Percentiles rank a stretch among this genome's conserved stretches.
Evolutionary conservation across 371 early-diverging fungal species (phyloP).

Genomic region (Apophysomyces variabilis): DNA sequence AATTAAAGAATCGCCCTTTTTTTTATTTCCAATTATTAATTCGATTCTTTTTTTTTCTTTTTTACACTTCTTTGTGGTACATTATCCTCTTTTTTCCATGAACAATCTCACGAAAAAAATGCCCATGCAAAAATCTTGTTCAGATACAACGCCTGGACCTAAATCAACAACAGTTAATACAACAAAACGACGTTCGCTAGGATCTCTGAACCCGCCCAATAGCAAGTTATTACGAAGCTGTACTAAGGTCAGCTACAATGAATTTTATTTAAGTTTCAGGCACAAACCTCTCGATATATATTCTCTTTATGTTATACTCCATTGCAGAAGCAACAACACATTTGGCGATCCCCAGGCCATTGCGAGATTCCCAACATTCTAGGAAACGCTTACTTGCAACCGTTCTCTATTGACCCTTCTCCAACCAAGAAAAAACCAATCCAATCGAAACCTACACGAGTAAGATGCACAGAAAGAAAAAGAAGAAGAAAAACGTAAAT

Average conservation of each 20-base stretch:
- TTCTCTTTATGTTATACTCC: not conserved
- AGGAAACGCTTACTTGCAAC: constrained; percentile 45
- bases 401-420: constrained; percentile 11
- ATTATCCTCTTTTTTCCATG: not conserved
- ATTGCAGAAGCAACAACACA: constrained; percentile 8
- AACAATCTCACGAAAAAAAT: constrained; percentile 12
- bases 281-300: not conserved
- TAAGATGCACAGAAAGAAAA: constrained; percentile 7
- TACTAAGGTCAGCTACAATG: not conserved
- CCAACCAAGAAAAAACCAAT: constrained; percentile 11
- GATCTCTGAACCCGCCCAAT: constrained; percentile 22
- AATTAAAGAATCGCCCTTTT: constrained; percentile 7
- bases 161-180: constrained; percentile 8
- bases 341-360: constrained; percentile 53
- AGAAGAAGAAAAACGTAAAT: too few relatives aligned
- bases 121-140: constrained; percentile 27
- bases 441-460: constrained; percentile 12
- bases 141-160: constrained; percentile 19
- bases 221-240: constrained; percentile 8
- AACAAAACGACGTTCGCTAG: constrained; percentile 25
- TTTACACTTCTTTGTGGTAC: not conserved
- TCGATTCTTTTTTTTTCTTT: not conserved
- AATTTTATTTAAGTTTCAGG: constrained; percentile 4
- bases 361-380: constrained; percentile 55
- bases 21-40: constrained; percentile 7